These are phyloP conservation scores for Shiraia sp. DNA, from an alignment of 2,329 filamentous ascomycete species.

Conservation along the genomic window DNA sequence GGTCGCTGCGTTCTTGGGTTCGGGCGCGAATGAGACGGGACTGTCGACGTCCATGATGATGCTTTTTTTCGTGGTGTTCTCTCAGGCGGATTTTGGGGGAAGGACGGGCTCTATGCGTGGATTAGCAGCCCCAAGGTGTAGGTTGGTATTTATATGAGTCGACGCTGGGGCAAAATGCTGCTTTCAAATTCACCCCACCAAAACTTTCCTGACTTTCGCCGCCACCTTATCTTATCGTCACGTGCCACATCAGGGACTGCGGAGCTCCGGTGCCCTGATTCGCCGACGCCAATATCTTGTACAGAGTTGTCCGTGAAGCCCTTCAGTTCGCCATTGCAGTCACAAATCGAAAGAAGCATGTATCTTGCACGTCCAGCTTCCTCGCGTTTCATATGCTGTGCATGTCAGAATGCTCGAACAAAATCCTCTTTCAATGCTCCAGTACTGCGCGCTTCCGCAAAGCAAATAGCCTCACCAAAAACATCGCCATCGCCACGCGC, in stretches of 20 bases:
- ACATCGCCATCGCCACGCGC: constrained; percentile 13
- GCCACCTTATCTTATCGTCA: constrained; percentile 30
- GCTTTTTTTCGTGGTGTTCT: too few species aligned
- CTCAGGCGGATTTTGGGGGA: too few species aligned
- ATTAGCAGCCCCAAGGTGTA: not conserved
- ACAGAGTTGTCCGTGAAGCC: too few species aligned
- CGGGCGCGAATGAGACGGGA: constrained; percentile 45
- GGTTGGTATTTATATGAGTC: too few species aligned
- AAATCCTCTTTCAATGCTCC: constrained; percentile 9
- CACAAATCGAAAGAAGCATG: constrained; percentile 13
- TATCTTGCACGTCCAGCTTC: constrained; percentile 23
- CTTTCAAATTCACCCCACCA: constrained; percentile 39
- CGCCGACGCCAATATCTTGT: constrained; percentile 13
- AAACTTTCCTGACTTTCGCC: constrained; percentile 22
- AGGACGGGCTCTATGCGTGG: not conserved
- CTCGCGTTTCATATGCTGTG: constrained; percentile 28
- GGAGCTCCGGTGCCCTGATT: constrained; percentile 9
- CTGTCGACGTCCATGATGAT: constrained; percentile 47
- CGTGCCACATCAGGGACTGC: constrained; percentile 18
- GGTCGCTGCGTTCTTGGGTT: constrained; percentile 55
- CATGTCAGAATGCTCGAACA: constrained; percentile 18
- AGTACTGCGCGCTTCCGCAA: constrained; percentile 8
- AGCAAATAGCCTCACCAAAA: not conserved
- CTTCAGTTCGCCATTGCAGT: constrained; percentile 1
- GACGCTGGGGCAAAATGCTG: constrained; percentile 23